Evolutionary conservation across 78 protist species (phyloP).

Genomic region (Speleostelium caveatum): DNA sequence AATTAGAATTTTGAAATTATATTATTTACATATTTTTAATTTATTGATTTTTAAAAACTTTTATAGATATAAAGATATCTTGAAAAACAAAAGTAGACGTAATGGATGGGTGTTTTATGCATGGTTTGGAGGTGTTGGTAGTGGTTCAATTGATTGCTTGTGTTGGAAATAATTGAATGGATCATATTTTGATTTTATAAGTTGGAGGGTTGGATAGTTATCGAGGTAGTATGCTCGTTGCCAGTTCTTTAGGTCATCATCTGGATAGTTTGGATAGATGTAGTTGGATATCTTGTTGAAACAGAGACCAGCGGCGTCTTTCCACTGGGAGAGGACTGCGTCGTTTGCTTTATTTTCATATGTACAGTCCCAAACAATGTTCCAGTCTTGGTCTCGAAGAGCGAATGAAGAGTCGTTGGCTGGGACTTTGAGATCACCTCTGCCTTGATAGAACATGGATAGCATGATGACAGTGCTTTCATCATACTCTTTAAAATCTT

Average conservation of each 20-base stretch:
- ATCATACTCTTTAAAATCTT: background rate
- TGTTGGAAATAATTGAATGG: constrained; percentile 17
- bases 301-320: background rate
- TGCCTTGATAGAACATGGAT: background rate
- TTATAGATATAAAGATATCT: too few relatives aligned
- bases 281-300: background rate
- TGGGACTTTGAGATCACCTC: background rate
- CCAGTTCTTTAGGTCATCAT: background rate
- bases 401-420: background rate
- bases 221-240: constrained; percentile 14
- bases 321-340: constrained; percentile 1
- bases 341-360: background rate
- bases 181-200: constrained; percentile 38
- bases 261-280: constrained; percentile 19
- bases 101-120: too few relatives aligned
- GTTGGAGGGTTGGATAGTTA: constrained; percentile 1
- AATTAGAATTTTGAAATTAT: too few relatives aligned
- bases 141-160: background rate
- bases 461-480: background rate
- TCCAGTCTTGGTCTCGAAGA: background rate
- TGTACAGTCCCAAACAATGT: background rate
- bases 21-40: too few relatives aligned
- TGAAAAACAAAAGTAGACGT: too few relatives aligned
- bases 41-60: too few relatives aligned
- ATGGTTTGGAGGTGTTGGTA: background rate